phyloP scores from a whole-genome alignment of 208 protist species.

The Leishmania gerbilli region DNA sequence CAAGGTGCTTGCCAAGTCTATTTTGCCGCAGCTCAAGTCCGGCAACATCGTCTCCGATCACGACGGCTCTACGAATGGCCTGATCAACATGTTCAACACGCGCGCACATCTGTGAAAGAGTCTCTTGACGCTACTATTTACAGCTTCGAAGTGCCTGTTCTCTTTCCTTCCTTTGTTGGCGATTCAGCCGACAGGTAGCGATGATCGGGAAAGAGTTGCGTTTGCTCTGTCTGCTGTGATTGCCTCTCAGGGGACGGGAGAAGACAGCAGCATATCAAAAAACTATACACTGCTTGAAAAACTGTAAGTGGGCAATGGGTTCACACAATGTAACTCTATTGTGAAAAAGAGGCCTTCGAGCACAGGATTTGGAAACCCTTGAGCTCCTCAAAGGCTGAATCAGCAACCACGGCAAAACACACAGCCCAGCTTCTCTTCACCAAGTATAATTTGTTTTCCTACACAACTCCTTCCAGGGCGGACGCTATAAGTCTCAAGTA shows the following conservation, averaged over 20 bases:
- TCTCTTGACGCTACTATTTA: neutral
- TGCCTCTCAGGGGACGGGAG: neutral
- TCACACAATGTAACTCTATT: neutral
- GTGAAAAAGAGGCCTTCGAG: neutral
- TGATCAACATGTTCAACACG: conserved; percentile 95
- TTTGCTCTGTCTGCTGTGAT: neutral
- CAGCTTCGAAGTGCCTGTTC: neutral
- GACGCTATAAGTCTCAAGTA: neutral
- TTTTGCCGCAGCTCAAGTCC: conserved; percentile 92
- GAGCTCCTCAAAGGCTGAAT: conserved; percentile 1
- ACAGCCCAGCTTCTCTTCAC: neutral
- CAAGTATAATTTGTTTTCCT: neutral
- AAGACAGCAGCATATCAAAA: neutral
- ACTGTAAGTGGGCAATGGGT: neutral
- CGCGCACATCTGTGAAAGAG: conserved; percentile 49
- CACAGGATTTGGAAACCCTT: neutral
- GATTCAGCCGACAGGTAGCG: neutral
- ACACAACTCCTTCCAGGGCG: neutral
- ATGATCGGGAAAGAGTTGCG: neutral
- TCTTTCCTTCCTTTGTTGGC: conserved; percentile 1
- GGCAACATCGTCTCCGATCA: conserved; percentile 64
- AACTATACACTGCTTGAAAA: neutral
- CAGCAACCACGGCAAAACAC: neutral
- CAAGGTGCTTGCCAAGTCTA: conserved; percentile 97
- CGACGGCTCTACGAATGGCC: conserved; percentile 94